A percentile compares a stretch with the other conserved stretches of the same genome.
phyloP scores from a whole-genome alignment of 306 rosid species.

The Rosa chinensis region DNA sequence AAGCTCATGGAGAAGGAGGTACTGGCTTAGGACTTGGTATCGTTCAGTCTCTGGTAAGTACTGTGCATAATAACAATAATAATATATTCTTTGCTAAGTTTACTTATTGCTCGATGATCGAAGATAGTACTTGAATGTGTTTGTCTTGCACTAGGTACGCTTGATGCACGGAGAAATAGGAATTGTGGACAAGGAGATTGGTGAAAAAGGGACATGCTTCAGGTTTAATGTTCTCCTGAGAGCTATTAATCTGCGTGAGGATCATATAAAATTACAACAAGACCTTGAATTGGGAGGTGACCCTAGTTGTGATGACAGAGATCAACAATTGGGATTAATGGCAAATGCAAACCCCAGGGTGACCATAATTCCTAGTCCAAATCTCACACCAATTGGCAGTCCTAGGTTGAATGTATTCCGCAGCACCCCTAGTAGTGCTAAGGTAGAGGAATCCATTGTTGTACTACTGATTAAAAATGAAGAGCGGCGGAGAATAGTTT shows the following conservation, averaged over 20 bases:
- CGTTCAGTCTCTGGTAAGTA: constrained; percentile 74
- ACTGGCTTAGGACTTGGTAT: constrained; percentile 96
- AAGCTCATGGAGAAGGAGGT: constrained; percentile 54
- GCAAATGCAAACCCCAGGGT: background rate
- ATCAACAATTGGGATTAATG: background rate
- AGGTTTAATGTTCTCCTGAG: constrained; percentile 58
- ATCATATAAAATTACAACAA: constrained; percentile 20
- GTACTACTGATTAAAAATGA: constrained; percentile 33
- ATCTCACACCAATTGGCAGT: constrained; percentile 13
- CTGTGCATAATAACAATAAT: background rate
- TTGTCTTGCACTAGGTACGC: constrained; percentile 50
- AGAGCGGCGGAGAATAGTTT: constrained; percentile 18
- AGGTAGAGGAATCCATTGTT: constrained; percentile 43
- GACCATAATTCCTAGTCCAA: background rate
- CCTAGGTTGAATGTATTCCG: constrained; percentile 26
- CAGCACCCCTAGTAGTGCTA: constrained; percentile 31
- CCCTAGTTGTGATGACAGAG: background rate
- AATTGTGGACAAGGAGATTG: constrained; percentile 64
- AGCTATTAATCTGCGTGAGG: background rate
- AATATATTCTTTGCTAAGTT: background rate
- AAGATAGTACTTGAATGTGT: background rate
- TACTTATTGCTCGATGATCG: background rate
- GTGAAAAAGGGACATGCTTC: constrained; percentile 68
- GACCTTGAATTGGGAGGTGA: constrained; percentile 9
- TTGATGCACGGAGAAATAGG: constrained; percentile 76